Percentiles rank a stretch among this genome's conserved stretches.
Conservation (phyloP, 73 alveolate genomes). For the Blepharisma japonicum region DNA sequence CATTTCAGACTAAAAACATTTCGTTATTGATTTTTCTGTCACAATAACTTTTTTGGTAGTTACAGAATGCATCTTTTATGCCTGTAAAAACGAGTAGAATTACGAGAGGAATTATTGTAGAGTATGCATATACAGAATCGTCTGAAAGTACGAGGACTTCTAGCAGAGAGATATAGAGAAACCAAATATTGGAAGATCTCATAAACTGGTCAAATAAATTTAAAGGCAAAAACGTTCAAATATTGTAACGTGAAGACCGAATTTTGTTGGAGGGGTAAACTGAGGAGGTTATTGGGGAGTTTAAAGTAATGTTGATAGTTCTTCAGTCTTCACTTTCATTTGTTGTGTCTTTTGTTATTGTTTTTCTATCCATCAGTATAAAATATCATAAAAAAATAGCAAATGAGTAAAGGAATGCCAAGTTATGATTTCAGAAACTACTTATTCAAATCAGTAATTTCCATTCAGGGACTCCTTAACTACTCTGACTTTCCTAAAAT, state of each 20-base stretch:
- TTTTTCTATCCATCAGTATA: too few relatives aligned
- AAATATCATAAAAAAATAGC: too few relatives aligned
- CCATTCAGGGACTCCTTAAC: constrained; percentile 3
- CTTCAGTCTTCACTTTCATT: too few relatives aligned
- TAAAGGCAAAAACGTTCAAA: not conserved
- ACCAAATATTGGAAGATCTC: constrained; percentile 4
- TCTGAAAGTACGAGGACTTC: not conserved
- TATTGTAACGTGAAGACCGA: too few relatives aligned
- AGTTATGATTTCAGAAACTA: not conserved
- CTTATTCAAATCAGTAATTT: constrained; percentile 3
- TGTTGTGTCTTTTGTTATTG: too few relatives aligned
- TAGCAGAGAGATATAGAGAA: not conserved
- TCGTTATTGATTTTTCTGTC: too few relatives aligned
- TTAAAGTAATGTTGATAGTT: too few relatives aligned
- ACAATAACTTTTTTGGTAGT: not conserved
- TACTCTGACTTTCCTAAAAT: constrained; percentile 25
- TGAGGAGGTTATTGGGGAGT: too few relatives aligned
- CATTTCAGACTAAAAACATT: too few relatives aligned
- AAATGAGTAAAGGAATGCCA: too few relatives aligned
- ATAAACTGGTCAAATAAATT: not conserved
- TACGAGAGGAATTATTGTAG: not conserved
- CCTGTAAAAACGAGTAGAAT: not conserved
- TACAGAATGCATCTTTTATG: not conserved
- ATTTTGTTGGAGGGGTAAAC: too few relatives aligned
- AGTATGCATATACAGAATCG: not conserved